Percentiles rank a stretch among this genome's conserved stretches.
These are phyloP conservation scores for Microcyclosporella mali DNA, from an alignment of 2,329 filamentous ascomycete genomes.

Conservation along the genomic window DNA sequence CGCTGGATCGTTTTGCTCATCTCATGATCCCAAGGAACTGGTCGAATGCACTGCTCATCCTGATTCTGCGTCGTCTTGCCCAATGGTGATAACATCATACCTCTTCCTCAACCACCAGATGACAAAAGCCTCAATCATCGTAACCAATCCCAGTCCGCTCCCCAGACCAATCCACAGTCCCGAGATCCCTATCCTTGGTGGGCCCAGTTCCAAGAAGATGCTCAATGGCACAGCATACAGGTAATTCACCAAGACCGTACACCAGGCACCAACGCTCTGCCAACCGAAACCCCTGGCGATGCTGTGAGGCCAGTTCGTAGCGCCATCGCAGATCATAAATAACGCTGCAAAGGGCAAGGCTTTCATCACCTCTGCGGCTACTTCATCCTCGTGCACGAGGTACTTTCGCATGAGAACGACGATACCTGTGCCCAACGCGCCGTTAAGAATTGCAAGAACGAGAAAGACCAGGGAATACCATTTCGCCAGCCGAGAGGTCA, in stretches of 20 bases:
- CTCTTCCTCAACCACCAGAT: slow-evolving; percentile 4
- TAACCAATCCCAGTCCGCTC: slow-evolving; percentile 32
- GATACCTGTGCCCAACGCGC: slow-evolving; percentile 26
- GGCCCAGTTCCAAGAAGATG: slow-evolving; percentile 32
- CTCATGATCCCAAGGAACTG: no score
- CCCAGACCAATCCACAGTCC: slow-evolving; percentile 33
- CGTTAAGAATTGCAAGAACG: slow-evolving; percentile 33
- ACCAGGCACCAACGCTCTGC: slow-evolving; percentile 36
- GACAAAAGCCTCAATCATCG: slow-evolving; percentile 26
- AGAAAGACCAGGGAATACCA: slow-evolving; percentile 28
- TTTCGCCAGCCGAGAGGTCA: slow-evolving; percentile 31
- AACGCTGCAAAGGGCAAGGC: slow-evolving; percentile 33
- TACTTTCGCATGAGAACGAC: slow-evolving; percentile 30
- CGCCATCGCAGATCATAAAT: slow-evolving; percentile 36
- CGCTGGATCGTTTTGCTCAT: no score
- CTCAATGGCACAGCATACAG: slow-evolving; percentile 34
- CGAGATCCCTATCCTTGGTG: slow-evolving; percentile 30
- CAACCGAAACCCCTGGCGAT: slow-evolving; percentile 34
- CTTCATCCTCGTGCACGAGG: slow-evolving; percentile 33
- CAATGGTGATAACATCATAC: neutral
- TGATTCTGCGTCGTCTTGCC: neutral
- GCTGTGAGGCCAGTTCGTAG: slow-evolving; percentile 33
- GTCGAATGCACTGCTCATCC: no score
- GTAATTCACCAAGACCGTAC: slow-evolving; percentile 35
- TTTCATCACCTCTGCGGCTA: slow-evolving; percentile 29